Evolutionary conservation across 441 rosid species (phyloP), one percentile per base, ranked within the genome.

Genomic region (Flueggea neowawraea): DNA sequence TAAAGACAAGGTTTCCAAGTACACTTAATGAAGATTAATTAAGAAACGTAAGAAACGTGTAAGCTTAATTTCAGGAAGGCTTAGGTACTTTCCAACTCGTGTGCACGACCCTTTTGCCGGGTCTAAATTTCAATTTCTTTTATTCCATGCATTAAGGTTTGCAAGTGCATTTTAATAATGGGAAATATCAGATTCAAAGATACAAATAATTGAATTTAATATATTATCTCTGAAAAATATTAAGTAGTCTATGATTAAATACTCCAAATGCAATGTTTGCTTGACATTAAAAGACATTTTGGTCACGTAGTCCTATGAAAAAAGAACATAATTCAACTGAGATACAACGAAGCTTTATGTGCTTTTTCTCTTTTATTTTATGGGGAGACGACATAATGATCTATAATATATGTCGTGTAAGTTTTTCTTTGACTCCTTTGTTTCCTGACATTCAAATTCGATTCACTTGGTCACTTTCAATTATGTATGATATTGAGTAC

Each of bases 21-120:
- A 45, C 39, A 48, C 36, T 16, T 31, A 16, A 22, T 22, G 28
- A 2, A 22, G 28, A 22, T 22, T 22, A 22, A 22, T 22, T 22
- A 22, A 22, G 28, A 22, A 22, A 22, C 28, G 41, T 36, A 36
- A 55, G 48, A 31, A 28, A 13, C 17, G 9, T n/a, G 8, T 16
- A 44, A 44, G 16, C 75, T 69, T 36, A 39, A 62, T 67, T 74
- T 70, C 61, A 44, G 43, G 79, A 66, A 64, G 31, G 41, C 51
- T 41, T 1, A 22, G 39, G 31, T 31, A 47, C 61, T 71, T 63
- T 69, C 62, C 76, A 68, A 71, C 77, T 57, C 65, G 17, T 52
- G 54, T 67, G 72, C 78, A 69, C 79, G 66, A 64, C 55, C 22
- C 43, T 16, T 62, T 55, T 64, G 65, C 67, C 55, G 67, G 49